Evolutionary conservation across 2,329 filamentous ascomycete species (phyloP).

Genomic region (Berkeleyomyces basicola): DNA sequence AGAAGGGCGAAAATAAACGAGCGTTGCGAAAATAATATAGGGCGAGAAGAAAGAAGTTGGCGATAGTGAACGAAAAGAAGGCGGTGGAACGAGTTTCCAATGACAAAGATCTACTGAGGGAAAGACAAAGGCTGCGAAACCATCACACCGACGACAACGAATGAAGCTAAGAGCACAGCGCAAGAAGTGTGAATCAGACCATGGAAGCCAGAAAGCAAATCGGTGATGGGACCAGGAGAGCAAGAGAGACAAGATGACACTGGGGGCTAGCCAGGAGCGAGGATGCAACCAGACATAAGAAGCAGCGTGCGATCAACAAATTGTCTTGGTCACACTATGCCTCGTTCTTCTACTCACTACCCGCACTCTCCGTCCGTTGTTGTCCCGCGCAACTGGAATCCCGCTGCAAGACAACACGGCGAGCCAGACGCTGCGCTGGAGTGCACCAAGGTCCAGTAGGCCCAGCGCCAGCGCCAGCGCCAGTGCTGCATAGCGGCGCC

Average conservation of each 20-base stretch:
- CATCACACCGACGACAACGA: neutral
- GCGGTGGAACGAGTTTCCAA: neutral
- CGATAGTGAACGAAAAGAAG: neutral
- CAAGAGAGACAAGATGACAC: neutral
- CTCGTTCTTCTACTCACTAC: neutral
- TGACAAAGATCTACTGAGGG: neutral
- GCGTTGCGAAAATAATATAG: constrained; percentile 2
- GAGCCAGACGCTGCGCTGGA: neutral
- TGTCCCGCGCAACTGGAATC: neutral
- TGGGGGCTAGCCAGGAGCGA: neutral
- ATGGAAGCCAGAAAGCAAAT: neutral
- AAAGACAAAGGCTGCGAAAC: neutral
- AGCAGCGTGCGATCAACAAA: neutral
- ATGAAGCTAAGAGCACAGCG: neutral
- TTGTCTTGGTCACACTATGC: neutral
- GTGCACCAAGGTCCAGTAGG: neutral
- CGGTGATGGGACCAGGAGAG: neutral
- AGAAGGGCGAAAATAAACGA: neutral
- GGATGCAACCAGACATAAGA: neutral
- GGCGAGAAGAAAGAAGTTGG: neutral
- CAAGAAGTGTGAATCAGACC: neutral
- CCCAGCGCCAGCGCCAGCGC: neutral
- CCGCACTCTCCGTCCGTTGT: neutral
- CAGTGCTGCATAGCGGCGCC: neutral
- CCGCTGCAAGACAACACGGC: constrained; percentile 5